phyloP scores from a whole-genome alignment of 352 stramenopile species.

The Phytopythium litorale region DNA sequence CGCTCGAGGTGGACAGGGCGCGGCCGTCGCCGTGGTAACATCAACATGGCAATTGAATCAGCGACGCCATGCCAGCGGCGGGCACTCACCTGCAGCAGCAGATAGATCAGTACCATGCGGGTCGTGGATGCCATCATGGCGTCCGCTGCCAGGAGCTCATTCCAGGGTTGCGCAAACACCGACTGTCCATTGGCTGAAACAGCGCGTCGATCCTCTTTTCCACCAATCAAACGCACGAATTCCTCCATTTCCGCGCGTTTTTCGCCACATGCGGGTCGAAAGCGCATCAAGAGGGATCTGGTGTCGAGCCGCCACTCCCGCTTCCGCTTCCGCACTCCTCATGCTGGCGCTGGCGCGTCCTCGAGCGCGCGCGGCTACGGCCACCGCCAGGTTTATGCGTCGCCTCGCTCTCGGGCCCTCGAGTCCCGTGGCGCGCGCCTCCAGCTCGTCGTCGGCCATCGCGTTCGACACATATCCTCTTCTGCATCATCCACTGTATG shows the following conservation, averaged over 20 bases:
- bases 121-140: too few species aligned
- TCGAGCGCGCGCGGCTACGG: background rate
- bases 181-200: constrained; percentile 1
- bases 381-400: background rate
- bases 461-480: constrained; percentile 18
- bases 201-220: background rate
- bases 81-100: background rate
- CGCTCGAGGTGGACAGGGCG: background rate
- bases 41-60: background rate
- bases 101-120: too few species aligned
- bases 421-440: background rate
- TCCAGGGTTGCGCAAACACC: constrained; percentile 7
- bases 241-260: background rate
- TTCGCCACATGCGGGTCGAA: background rate
- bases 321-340: background rate
- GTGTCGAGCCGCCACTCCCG: background rate
- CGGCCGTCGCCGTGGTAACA: background rate
- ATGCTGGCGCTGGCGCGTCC: constrained; percentile 3
- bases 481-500: background rate
- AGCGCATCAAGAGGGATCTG: background rate
- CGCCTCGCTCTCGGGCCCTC: background rate
- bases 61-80: background rate
- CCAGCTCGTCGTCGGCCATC: constrained; percentile 9
- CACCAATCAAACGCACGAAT: background rate
- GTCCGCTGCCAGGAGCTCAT: too few species aligned